Conservation (phyloP, 139 green algal genomes). For the Volvox reticuliferus region DNA sequence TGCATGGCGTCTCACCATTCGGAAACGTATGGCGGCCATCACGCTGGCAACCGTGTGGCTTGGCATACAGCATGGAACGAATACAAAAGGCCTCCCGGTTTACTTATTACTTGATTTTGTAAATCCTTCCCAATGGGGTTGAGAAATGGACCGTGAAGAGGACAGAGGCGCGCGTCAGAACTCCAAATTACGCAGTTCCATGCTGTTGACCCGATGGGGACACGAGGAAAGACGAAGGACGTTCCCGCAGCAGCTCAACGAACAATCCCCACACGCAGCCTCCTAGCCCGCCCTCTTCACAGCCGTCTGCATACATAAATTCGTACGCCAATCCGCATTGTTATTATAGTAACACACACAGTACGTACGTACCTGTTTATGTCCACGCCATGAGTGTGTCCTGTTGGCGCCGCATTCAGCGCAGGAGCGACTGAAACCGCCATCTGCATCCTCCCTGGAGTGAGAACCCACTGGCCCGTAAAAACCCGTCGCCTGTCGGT, state of each 20-base stretch:
- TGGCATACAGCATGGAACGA: no score
- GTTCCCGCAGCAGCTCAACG: background rate
- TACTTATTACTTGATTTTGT: no score
- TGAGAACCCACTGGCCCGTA: background rate
- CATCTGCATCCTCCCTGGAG: background rate
- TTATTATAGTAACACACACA: background rate
- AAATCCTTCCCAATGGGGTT: no score
- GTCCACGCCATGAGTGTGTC: conserved; percentile 1
- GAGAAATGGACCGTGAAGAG: no score
- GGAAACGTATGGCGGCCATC: no score
- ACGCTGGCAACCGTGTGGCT: no score
- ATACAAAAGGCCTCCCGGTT: no score
- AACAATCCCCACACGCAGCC: background rate
- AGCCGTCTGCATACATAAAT: background rate
- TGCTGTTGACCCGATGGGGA: background rate
- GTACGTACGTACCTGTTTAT: conserved; percentile 11
- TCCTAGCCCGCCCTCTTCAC: no score
- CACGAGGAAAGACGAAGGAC: background rate
- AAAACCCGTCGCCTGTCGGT: background rate
- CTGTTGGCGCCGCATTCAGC: conserved; percentile 9
- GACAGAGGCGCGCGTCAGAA: background rate
- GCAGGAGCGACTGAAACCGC: background rate
- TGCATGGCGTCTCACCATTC: no score
- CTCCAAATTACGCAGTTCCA: background rate
- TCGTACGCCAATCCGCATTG: background rate